A percentile compares a stretch with the other conserved stretches of the same genome.
These are phyloP conservation scores for Trichoderma breve DNA, from an alignment of 2,329 filamentous ascomycete genomes.

Conservation along the genomic window DNA sequence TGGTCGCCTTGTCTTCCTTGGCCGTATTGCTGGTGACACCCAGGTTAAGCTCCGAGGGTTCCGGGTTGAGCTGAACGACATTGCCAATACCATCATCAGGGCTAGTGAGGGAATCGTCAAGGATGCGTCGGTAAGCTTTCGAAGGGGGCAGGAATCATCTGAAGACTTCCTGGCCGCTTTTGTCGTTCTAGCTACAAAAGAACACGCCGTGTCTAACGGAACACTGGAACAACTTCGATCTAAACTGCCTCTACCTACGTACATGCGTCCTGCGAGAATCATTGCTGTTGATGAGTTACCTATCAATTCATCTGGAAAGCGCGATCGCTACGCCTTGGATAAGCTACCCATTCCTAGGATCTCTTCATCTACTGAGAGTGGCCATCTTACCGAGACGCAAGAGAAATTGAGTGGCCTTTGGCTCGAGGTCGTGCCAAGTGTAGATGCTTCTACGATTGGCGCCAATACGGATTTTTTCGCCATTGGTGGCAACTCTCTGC, in stretches of 20 bases:
- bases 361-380: background rate
- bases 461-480: slow-evolving; percentile 35
- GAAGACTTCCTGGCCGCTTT: slow-evolving; percentile 30
- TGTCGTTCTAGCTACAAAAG: slow-evolving; percentile 23
- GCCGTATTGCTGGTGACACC: slow-evolving; percentile 42
- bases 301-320: slow-evolving; percentile 31
- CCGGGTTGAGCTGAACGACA: slow-evolving; percentile 47
- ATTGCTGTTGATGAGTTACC: slow-evolving; percentile 32
- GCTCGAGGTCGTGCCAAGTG: background rate
- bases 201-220: background rate
- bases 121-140: slow-evolving; percentile 26
- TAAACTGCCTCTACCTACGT: slow-evolving; percentile 29
- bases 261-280: slow-evolving; percentile 34
- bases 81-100: slow-evolving; percentile 28
- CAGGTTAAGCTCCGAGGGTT: slow-evolving; percentile 47
- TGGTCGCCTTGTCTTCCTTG: slow-evolving; percentile 36
- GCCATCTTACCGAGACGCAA: background rate
- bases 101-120: slow-evolving; percentile 22
- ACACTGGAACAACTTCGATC: background rate
- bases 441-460: slow-evolving; percentile 4
- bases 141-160: slow-evolving; percentile 21
- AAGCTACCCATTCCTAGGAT: slow-evolving; percentile 25
- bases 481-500: slow-evolving; percentile 38
- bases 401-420: background rate
- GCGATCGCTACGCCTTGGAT: slow-evolving; percentile 30